Percentiles rank a stretch among this genome's conserved stretches.
Conservation (phyloP, 1,284 basidiomycete species). For the Dichomitus squalens region DNA sequence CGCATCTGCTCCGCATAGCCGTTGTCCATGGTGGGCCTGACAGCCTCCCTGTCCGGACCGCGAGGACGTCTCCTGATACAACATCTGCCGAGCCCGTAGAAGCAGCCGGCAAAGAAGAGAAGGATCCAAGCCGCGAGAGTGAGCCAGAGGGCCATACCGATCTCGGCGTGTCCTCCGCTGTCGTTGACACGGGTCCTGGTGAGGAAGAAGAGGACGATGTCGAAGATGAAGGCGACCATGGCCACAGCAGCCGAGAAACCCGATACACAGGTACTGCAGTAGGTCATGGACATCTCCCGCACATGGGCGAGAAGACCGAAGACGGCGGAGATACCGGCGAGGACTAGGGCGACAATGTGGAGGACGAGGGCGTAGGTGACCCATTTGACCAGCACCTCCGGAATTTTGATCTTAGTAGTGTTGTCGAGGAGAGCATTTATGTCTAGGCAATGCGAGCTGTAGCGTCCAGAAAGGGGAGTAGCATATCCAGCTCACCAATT, state of each 20-base stretch:
- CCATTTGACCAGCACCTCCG: slow-evolving; percentile 82
- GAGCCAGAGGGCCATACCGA: slow-evolving; percentile 85
- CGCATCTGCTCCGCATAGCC: slow-evolving; percentile 65
- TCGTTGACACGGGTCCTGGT: slow-evolving; percentile 77
- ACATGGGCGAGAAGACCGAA: slow-evolving; percentile 86
- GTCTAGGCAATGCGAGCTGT: slow-evolving; percentile 46
- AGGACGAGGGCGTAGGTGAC: slow-evolving; percentile 87
- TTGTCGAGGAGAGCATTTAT: slow-evolving; percentile 80
- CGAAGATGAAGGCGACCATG: slow-evolving; percentile 84
- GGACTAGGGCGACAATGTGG: slow-evolving; percentile 80
- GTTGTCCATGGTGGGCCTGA: slow-evolving; percentile 31
- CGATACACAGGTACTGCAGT: slow-evolving; percentile 82
- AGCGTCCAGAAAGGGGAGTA: slow-evolving; percentile 2
- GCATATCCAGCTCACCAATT: slow-evolving; percentile 61
- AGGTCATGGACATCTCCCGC: slow-evolving; percentile 82
- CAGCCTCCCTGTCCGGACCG: slow-evolving; percentile 25
- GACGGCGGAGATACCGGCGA: slow-evolving; percentile 70
- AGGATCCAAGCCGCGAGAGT: slow-evolving; percentile 84
- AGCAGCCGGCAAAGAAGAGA: slow-evolving; percentile 84
- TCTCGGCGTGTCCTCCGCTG: slow-evolving; percentile 65
- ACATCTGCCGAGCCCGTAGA: slow-evolving; percentile 80
- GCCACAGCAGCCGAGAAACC: slow-evolving; percentile 76
- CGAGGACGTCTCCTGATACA: slow-evolving; percentile 65
- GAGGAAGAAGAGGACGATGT: slow-evolving; percentile 84
- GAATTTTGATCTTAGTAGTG: slow-evolving; percentile 65